phyloP scores from a whole-genome alignment of 2,329 filamentous ascomycete species.

The Alternaria tenuissima region DNA sequence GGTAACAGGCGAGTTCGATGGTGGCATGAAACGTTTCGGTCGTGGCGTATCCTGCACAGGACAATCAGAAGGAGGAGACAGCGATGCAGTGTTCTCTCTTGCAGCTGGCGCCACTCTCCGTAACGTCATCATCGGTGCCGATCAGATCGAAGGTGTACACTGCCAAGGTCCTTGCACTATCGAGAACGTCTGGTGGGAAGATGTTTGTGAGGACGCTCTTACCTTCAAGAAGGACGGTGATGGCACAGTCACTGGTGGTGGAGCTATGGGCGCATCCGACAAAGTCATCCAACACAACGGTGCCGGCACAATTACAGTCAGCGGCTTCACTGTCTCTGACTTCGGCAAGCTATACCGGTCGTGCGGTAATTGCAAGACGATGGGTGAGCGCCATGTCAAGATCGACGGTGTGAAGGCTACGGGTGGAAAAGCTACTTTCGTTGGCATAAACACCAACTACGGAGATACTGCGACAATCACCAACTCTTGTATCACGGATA shows the following conservation, averaged over 20 bases:
- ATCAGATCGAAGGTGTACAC: slow-evolving; percentile 52
- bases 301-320: slow-evolving; percentile 50
- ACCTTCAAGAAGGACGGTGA: slow-evolving; percentile 49
- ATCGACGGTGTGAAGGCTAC: slow-evolving; percentile 57
- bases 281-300: slow-evolving; percentile 57
- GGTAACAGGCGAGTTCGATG: slow-evolving; percentile 42
- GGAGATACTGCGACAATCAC: slow-evolving; percentile 58
- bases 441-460: slow-evolving; percentile 62
- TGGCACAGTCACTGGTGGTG: slow-evolving; percentile 52
- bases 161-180: slow-evolving; percentile 31
- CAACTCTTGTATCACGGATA: slow-evolving; percentile 35
- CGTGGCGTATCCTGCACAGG: slow-evolving; percentile 51
- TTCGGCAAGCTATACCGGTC: slow-evolving; percentile 57
- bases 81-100: slow-evolving; percentile 63
- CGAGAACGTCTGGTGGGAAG: slow-evolving; percentile 54
- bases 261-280: slow-evolving; percentile 50
- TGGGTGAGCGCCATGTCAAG: slow-evolving; percentile 54
- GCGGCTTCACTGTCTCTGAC: slow-evolving; percentile 47
- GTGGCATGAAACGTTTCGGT: slow-evolving; percentile 46
- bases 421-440: slow-evolving; percentile 52
- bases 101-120: slow-evolving; percentile 60
- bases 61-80: slow-evolving; percentile 55
- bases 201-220: slow-evolving; percentile 54
- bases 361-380: slow-evolving; percentile 61
- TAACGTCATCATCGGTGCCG: slow-evolving; percentile 64